Base-by-base conservation (phyloP, 2,329 filamentous ascomycete genomes). In the Penicillium corylophilum region DNA sequence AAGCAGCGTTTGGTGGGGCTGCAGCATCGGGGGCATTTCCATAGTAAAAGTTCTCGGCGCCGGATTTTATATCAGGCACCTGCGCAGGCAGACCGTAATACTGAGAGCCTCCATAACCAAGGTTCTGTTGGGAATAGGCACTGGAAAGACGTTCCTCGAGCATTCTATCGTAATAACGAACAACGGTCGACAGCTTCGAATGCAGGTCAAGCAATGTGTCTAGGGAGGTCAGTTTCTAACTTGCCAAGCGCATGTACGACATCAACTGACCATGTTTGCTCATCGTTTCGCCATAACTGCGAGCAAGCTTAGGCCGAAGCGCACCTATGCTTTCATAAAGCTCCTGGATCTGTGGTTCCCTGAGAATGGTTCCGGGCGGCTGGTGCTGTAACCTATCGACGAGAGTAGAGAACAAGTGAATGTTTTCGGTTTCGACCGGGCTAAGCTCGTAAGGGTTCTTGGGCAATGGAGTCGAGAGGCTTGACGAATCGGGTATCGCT, bases 261-360 rank as follows among this genome's bases (percentile, higher is more conserved):
- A 24, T 36, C 10, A 24, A 74, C 84, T 69, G 77, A 90, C 90
- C 92, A 71, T 97, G 94, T 73, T 99, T 99, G 82, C 94, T 97
- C 94, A 99, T 97, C 0, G 94, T 96, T 76, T 99, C 94, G 49
- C 94, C 94, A 68, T 97, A 96, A 0, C 93, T 96, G 51, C 94
- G 84, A 4, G 94, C 94, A 49, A 99, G 79, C 71, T 99, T 99
- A 1, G 94, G 94, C 44, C 94, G 83, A 56, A 99, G 77, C 15
- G 90, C 82, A n/a, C 93, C 91, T 63, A 99, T 97, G 64, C 92
- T 95, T 67, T 97, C 94, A 69, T 99, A 99, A 4, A 99, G 79
- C 73, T 99, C 94, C 72, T 99, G 94, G 45, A 99, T 96, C 69
- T 97, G 94, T 1, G 94, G 94, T 66, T 99, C 94, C 44, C 94